Evolutionary conservation across 148 eudicot species (phyloP).

Genomic region (Camellia japonica): DNA sequence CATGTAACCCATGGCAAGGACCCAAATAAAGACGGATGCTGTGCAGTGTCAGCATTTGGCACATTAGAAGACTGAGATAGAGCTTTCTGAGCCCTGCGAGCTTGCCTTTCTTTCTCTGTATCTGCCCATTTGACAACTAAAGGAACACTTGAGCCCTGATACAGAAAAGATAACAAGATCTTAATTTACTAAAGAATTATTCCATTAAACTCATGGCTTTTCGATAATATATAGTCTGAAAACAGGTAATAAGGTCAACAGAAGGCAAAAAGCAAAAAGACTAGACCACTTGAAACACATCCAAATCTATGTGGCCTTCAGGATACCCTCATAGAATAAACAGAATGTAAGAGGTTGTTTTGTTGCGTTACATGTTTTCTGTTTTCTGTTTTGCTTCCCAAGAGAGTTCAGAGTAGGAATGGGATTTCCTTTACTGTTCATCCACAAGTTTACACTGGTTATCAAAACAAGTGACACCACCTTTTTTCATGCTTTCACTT

Average conservation of each 20-base stretch:
- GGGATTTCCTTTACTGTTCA: too few species aligned
- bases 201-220: background rate
- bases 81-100: slow-evolving; percentile 80
- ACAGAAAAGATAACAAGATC: slow-evolving; percentile 3
- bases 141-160: slow-evolving; percentile 82
- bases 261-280: background rate
- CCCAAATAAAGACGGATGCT: slow-evolving; percentile 64
- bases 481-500: too few species aligned
- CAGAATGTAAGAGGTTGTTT: background rate
- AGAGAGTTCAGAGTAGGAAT: too few species aligned
- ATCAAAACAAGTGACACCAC: too few species aligned
- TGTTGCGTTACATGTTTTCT: too few species aligned
- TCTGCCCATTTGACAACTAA: slow-evolving; percentile 98
- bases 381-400: too few species aligned
- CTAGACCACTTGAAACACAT: background rate
- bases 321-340: background rate
- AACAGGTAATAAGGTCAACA: background rate
- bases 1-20: slow-evolving; percentile 81
- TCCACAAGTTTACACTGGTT: too few species aligned
- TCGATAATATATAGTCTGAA: background rate
- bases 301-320: background rate
- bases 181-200: background rate
- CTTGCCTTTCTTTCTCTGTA: slow-evolving; percentile 93
- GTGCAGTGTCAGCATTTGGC: slow-evolving; percentile 50
- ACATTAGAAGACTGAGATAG: slow-evolving; percentile 47